Percentiles rank a stretch among this genome's conserved stretches.
Conservation (phyloP, 495 filamentous ascomycete genomes). For the Aspergillus asperescens region DNA sequence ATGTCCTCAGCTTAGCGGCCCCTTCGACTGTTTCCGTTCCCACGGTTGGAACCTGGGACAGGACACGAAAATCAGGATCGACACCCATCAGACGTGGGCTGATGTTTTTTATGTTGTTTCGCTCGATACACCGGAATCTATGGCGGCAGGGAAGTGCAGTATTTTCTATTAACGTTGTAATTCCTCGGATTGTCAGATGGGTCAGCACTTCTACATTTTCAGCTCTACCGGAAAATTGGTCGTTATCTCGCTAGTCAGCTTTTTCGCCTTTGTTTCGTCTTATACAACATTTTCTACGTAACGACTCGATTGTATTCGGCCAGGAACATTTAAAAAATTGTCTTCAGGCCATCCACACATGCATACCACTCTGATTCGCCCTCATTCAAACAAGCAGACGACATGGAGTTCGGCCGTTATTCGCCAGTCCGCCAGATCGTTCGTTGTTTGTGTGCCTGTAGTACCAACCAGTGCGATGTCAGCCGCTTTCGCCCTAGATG, state of each 20-base stretch:
- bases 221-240: conserved; percentile 34
- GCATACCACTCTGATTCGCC: conserved; percentile 6
- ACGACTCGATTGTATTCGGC: conserved; percentile 47
- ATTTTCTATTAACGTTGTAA: conserved; percentile 46
- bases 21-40: conserved; percentile 26
- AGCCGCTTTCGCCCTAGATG: conserved; percentile 3
- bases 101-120: conserved; percentile 42
- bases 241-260: conserved; percentile 39
- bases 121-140: conserved; percentile 40
- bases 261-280: conserved; percentile 39
- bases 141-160: conserved; percentile 44
- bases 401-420: conserved; percentile 22
- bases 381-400: conserved; percentile 8
- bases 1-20: conserved; percentile 30
- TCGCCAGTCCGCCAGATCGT: conserved; percentile 34
- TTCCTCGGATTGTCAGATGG: conserved; percentile 45
- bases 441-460: conserved; percentile 39
- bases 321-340: conserved; percentile 26
- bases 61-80: conserved; percentile 20
- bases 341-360: conserved; percentile 16
- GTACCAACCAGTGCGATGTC: conserved; percentile 24
- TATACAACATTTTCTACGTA: conserved; percentile 39
- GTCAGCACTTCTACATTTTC: conserved; percentile 44
- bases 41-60: conserved; percentile 7
- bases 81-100: conserved; percentile 38